Conservation (phyloP, 805 yeast species). For the baker's yeast (Saccharomyces cerevisiae) region DNA sequence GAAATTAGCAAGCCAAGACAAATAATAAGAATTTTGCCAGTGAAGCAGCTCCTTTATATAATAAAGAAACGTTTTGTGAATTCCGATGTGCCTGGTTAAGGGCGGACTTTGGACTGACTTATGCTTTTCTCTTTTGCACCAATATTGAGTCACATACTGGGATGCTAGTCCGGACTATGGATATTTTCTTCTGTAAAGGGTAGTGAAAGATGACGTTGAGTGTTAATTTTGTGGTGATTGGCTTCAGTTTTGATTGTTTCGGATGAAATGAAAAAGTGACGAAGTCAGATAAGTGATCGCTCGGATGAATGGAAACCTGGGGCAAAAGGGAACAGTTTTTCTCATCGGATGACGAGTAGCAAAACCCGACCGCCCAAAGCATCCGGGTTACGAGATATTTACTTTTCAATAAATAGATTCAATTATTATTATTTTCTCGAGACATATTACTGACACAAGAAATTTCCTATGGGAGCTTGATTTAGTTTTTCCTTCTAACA, state of each 20-base stretch:
- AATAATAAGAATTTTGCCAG: neutral
- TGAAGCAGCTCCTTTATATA: neutral
- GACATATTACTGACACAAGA: no score
- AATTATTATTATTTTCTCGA: no score
- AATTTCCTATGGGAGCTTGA: no score
- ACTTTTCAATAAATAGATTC: no score
- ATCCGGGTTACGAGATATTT: no score
- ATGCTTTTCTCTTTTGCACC: neutral
- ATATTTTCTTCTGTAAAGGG: neutral
- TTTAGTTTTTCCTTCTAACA: no score
- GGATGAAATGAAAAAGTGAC: neutral
- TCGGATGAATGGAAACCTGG: conserved; percentile 1
- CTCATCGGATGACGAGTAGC: neutral
- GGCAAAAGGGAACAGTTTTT: neutral
- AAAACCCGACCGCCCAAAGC: neutral
- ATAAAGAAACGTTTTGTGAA: neutral
- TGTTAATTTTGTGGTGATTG: neutral
- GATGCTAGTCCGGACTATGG: neutral
- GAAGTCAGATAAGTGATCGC: conserved; percentile 1
- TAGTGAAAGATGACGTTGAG: neutral
- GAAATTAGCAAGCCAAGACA: neutral
- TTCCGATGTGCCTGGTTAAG: neutral
- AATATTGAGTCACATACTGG: neutral
- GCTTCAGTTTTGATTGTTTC: neutral
- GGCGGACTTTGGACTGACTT: neutral